Conservation (phyloP, 208 protist genomes). For the Acanthamoeba lenticulata region DNA sequence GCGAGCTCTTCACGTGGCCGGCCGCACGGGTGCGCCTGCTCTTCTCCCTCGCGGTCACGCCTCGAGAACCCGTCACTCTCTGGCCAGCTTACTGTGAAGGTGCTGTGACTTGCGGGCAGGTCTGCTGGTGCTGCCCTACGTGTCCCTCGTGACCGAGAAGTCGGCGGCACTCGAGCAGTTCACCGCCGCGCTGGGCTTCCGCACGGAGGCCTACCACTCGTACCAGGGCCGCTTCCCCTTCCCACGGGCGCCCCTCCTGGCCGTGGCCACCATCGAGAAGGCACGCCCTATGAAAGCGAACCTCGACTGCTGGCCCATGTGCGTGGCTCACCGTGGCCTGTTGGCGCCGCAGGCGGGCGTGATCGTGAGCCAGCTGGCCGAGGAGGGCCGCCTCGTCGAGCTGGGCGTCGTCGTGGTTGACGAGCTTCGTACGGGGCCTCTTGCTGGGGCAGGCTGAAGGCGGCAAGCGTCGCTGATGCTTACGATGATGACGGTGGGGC, state of each 20-base stretch:
- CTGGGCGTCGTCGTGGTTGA: constrained; percentile 87
- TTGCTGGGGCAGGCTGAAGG: background rate
- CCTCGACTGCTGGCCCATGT: background rate
- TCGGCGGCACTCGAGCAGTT: background rate
- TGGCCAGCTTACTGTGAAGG: too few relatives aligned
- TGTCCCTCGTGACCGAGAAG: constrained; percentile 12
- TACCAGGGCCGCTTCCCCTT: constrained; percentile 5
- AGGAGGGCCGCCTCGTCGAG: constrained; percentile 75
- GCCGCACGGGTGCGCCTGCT: background rate
- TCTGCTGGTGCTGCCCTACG: constrained; percentile 9
- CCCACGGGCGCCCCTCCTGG: background rate
- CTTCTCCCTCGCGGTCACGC: background rate
- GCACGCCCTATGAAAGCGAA: background rate
- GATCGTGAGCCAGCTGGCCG: constrained; percentile 82
- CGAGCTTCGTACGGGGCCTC: constrained; percentile 79
- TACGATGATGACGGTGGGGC: too few relatives aligned
- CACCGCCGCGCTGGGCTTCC: background rate
- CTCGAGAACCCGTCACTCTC: background rate
- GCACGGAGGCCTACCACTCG: constrained; percentile 9
- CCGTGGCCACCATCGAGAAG: constrained; percentile 1
- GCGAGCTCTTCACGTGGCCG: background rate
- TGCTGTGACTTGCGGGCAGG: too few relatives aligned
- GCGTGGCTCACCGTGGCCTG: background rate
- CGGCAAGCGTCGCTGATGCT: too few relatives aligned
- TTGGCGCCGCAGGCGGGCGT: constrained; percentile 77